Base-by-base conservation (phyloP, 768 basidiomycete species). In the Pholiota molesta region DNA sequence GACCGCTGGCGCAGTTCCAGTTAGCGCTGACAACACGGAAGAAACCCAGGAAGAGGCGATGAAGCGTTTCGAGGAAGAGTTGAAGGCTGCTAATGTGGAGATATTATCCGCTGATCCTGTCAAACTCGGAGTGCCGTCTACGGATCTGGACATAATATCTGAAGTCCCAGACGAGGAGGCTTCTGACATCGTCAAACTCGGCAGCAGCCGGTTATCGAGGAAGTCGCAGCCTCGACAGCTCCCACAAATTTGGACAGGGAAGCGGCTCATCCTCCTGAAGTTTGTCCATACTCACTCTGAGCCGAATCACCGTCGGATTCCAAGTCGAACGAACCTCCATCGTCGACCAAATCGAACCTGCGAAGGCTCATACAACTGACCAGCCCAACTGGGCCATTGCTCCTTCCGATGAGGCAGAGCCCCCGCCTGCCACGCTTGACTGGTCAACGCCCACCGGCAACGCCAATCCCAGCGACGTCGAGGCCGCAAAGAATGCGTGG, bases 51-150 rank as follows among this genome's bases (percentile, higher is more conserved):
- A 64, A 3, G 62, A 67, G 45, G 60, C 62, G 9, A 52, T 71
- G n/a, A 72, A 71, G 39, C 65, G 59, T 52, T 79, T 81, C 54
- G 81, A 83, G 59, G 73, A 71, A 10, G 76, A 75, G 28, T 65
- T 83, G 37, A 72, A 74, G 58, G 72, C 71, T 7, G 75, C 70
- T 16, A 73, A 79, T 40, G 74, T 81, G 57, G 61, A 69, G 28
- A 37, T 71, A 14, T 45, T 71, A 49, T 53, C 65, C 29, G 64
- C 62, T 42, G 60, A 65, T 45, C 62, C 60, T 39, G 49, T 52
- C 4, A 57, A 64, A 4, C 60, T 65, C 7, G 60, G 62, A 23
- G 45, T 60, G 8, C 54, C 66, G 13, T 45, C 64, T 17, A 16
- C 33, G 17, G 61, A 62, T 21, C 19, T 57, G 19, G 42, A 55